These are phyloP conservation scores for Speleostelium caveatum DNA, from an alignment of 78 protist genomes.

Conservation along the genomic window DNA sequence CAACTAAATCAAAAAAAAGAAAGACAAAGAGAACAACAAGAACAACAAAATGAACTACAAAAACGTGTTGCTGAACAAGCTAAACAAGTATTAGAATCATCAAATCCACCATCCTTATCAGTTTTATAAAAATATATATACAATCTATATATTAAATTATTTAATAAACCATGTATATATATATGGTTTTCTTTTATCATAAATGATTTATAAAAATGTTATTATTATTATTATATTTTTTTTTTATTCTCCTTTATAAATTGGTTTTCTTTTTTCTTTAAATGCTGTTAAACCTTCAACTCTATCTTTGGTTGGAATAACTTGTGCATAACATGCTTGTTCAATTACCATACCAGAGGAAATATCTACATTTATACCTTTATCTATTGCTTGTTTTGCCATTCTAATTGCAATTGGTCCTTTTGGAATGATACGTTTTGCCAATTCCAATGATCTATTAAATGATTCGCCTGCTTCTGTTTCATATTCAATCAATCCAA, in stretches of 20 bases:
- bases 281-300: conserved; percentile 90
- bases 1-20: conserved; percentile 26
- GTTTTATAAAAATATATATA: too few relatives aligned
- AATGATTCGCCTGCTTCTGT: conserved; percentile 69
- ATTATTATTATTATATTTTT: not conserved
- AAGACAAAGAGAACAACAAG: not conserved
- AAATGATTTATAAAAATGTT: too few relatives aligned
- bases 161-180: too few relatives aligned
- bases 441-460: conserved; percentile 73
- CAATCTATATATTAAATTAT: too few relatives aligned
- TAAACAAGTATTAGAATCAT: not conserved
- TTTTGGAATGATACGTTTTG: conserved; percentile 75
- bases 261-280: conserved; percentile 88
- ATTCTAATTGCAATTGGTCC: conserved; percentile 90
- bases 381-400: conserved; percentile 91
- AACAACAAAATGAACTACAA: not conserved
- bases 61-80: not conserved
- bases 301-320: conserved; percentile 92
- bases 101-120: not conserved
- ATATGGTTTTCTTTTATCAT: too few relatives aligned
- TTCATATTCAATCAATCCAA: conserved; percentile 71
- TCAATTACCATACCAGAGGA: conserved; percentile 90
- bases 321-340: conserved; percentile 90
- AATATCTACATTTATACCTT: conserved; percentile 83
- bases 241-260: conserved; percentile 88